These are phyloP conservation scores for Petunia hybrid DNA, from an alignment of 305 asterid genomes.

Conservation along the genomic window DNA sequence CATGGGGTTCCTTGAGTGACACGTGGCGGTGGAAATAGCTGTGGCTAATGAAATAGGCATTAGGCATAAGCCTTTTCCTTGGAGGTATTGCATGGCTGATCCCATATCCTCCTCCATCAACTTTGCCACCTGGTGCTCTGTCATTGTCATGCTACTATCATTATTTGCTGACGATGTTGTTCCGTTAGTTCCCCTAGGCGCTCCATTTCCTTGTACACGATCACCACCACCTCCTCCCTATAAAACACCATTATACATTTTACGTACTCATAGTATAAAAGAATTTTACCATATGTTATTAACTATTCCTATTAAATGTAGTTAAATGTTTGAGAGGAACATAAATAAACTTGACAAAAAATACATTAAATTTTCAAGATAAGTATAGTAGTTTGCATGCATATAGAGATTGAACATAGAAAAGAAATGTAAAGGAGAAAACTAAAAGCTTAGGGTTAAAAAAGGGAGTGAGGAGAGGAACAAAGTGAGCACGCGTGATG, in stretches of 20 bases:
- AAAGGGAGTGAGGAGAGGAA: constrained; percentile 8
- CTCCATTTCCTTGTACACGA: constrained; percentile 43
- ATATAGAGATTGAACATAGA: not conserved
- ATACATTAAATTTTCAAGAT: too few species aligned
- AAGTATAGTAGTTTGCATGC: too few species aligned
- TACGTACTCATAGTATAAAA: too few species aligned
- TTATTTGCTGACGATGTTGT: constrained; percentile 50
- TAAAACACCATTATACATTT: not conserved
- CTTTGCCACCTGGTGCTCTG: constrained; percentile 91
- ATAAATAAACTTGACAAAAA: too few species aligned
- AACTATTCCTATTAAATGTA: too few species aligned
- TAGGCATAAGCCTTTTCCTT: constrained; percentile 89
- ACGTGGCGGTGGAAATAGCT: constrained; percentile 78
- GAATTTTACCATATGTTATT: too few species aligned
- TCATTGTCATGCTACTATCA: constrained; percentile 63
- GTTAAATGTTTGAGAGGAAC: too few species aligned
- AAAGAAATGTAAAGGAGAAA: not conserved
- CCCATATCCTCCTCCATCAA: constrained; percentile 96
- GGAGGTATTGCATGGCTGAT: constrained; percentile 94
- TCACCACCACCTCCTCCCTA: constrained; percentile 38
- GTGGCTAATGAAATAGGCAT: constrained; percentile 95
- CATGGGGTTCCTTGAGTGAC: constrained; percentile 62
- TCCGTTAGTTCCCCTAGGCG: constrained; percentile 51
- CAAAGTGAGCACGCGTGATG: constrained; percentile 77
- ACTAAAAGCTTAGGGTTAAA: not conserved